Conservation (phyloP, 2,329 filamentous ascomycete genomes). For the Aureobasidium sp. region DNA sequence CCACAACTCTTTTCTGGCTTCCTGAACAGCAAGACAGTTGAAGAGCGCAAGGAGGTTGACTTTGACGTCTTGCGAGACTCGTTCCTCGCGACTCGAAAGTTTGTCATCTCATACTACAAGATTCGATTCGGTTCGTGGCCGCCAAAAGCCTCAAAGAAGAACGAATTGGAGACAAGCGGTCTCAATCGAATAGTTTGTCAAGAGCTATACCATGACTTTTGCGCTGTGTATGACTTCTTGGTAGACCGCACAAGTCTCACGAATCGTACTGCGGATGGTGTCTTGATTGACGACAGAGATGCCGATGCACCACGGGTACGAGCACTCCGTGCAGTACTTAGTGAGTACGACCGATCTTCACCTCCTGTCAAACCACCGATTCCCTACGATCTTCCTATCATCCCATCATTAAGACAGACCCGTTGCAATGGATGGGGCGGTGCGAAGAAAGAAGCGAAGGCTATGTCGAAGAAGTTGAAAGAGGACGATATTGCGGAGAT, state of each 20-base stretch:
- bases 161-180: slow-evolving; percentile 75
- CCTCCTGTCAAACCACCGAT: slow-evolving; percentile 86
- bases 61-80: slow-evolving; percentile 77
- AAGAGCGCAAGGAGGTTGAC: slow-evolving; percentile 66
- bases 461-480: slow-evolving; percentile 63
- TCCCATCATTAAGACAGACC: slow-evolving; percentile 61
- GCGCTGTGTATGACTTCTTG: slow-evolving; percentile 77
- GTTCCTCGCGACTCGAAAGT: slow-evolving; percentile 67
- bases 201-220: slow-evolving; percentile 78
- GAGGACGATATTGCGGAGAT: slow-evolving; percentile 69
- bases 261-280: slow-evolving; percentile 65
- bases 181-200: slow-evolving; percentile 76
- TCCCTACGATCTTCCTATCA: slow-evolving; percentile 75
- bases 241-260: slow-evolving; percentile 74
- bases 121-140: slow-evolving; percentile 69
- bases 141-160: slow-evolving; percentile 87
- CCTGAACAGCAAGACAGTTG: slow-evolving; percentile 70
- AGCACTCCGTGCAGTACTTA: slow-evolving; percentile 69
- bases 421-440: slow-evolving; percentile 57
- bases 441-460: slow-evolving; percentile 65
- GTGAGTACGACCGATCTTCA: slow-evolving; percentile 80
- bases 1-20: slow-evolving; percentile 82
- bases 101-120: slow-evolving; percentile 63
- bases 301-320: slow-evolving; percentile 53
- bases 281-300: slow-evolving; percentile 43